Evolutionary conservation across 2,329 filamentous ascomycete genomes (phyloP), one percentile per base, ranked within the genome.

Genomic region (Trichothecium roseum): DNA sequence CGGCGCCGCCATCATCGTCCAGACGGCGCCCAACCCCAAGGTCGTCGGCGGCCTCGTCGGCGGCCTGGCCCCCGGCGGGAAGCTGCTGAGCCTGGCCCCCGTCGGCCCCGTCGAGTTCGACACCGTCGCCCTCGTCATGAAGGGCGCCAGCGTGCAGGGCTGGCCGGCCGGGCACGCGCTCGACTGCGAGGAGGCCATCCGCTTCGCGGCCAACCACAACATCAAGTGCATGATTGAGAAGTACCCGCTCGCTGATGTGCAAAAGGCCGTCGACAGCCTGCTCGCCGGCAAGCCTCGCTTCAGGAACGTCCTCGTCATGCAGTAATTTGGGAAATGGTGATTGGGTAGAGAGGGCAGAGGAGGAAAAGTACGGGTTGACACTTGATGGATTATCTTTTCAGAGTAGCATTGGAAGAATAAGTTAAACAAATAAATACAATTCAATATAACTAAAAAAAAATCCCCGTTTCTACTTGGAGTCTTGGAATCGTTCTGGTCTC

Each of bases 191-290:
- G 74, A 83, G 45, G 78, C 82, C 40, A 68, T 86, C 35, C 63
- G 63, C 3, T 86, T 86, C 48, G 70, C 80, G 0, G 59, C 66
- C 39, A 55, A 63, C 13, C 75, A 84, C 45, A 63, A 63, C 4
- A 68, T 86, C 43, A 70, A 72, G 54, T 81, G 79, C 35, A 63
- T 83, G 53, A 59, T 81, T 18, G 72, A 84, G 63, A 75, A 63
- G 46, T 84, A 74, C 49, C 66, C 74, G 0, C 59, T 86, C 39
- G 65, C 53, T 0, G 61, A 74, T 27, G 62, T 59, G 1, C 51
- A 61, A 14, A 53, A 63, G 39, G 69, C 69, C 0, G 53, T 68
- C 8, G 59, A 68, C 20, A 53, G 53, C 38, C 51, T 66, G 32
- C 14, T 46, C 3, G 55, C 55, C 1, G 60, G 61, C 18, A 64